Conservation (phyloP, 352 stramenopile genomes). For the Phytophthora idaei region DNA sequence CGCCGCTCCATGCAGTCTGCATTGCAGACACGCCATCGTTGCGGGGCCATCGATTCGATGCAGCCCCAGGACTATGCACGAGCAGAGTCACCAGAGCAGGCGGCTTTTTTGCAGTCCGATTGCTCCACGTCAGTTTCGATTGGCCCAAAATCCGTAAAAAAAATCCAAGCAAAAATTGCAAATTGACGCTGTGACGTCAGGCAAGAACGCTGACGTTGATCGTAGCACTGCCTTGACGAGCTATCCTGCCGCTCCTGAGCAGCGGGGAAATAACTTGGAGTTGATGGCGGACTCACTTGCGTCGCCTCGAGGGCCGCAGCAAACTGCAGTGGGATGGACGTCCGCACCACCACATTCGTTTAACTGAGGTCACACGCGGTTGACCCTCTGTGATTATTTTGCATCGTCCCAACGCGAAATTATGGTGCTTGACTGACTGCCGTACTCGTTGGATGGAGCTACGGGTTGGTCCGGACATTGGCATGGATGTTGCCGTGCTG, state of each 20-base stretch:
- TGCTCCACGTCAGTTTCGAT: conserved; percentile 7
- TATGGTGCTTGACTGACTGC: conserved; percentile 9
- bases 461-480: not conserved
- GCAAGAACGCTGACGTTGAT: not conserved
- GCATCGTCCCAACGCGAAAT: not conserved
- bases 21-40: conserved; percentile 12
- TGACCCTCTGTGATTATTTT: not conserved
- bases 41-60: not conserved
- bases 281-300: not conserved
- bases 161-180: conserved; percentile 30
- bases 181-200: conserved; percentile 5
- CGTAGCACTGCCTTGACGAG: not conserved
- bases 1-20: conserved; percentile 5
- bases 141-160: conserved; percentile 11
- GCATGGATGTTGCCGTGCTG: not conserved
- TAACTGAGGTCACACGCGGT: not conserved
- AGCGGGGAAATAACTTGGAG: conserved; percentile 8
- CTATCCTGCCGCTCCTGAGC: conserved; percentile 10
- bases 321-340: conserved; percentile 7
- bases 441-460: conserved; percentile 15
- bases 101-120: conserved; percentile 4
- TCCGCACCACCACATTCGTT: not conserved
- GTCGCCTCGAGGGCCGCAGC: not conserved
- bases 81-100: not conserved
- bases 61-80: conserved; percentile 1